A percentile compares a stretch with the other conserved stretches of the same genome.
Conservation (phyloP, 2,329 filamentous ascomycete genomes). For the Xylaria sp. region DNA sequence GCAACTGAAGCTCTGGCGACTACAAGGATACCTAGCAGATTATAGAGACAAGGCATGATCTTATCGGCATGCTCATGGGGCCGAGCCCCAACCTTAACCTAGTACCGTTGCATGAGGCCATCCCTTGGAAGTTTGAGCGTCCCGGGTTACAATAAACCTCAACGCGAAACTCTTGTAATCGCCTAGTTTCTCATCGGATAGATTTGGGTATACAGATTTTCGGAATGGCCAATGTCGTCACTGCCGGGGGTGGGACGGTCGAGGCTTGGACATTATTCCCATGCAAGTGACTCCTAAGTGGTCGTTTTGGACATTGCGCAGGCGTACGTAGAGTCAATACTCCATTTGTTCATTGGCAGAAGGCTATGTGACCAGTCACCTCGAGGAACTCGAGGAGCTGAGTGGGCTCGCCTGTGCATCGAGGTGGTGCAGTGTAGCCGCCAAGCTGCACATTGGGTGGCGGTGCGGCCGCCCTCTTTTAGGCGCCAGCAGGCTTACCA, state of each 20-base stretch:
- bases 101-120: neutral
- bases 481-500: neutral
- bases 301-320: too few relatives aligned
- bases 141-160: too few relatives aligned
- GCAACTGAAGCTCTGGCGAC: constrained; percentile 58
- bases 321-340: too few relatives aligned
- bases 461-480: neutral
- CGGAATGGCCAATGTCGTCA: too few relatives aligned
- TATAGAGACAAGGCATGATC: constrained; percentile 9
- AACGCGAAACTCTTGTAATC: too few relatives aligned
- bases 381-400: neutral
- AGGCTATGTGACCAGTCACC: neutral
- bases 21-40: constrained; percentile 56
- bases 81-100: neutral
- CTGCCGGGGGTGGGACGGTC: too few relatives aligned
- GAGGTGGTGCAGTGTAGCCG: neutral
- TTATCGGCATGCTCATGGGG: neutral
- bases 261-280: too few relatives aligned
- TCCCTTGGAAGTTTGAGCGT: too few relatives aligned
- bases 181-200: too few relatives aligned
- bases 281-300: too few relatives aligned
- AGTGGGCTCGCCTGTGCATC: neutral
- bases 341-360: neutral
- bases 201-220: too few relatives aligned
- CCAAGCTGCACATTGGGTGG: neutral